Evolutionary conservation across 108 stramenopile genomes (phyloP), one percentile per base, ranked within the genome.

Genomic region (Cyclotella baltica): DNA sequence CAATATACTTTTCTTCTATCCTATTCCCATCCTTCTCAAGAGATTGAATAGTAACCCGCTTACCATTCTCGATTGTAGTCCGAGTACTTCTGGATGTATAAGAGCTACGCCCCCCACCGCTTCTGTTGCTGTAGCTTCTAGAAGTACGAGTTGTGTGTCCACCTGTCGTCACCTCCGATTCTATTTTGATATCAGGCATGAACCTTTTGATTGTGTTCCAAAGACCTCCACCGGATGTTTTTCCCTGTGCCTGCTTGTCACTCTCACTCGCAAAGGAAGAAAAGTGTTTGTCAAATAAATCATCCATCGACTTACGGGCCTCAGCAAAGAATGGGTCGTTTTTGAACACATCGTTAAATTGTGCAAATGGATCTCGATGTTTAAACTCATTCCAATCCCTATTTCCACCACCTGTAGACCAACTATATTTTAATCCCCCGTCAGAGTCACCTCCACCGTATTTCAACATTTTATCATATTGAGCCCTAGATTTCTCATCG

Each of bases 401-500:
- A 29, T 13, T 9, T 22, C 33, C 50, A 27, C 27, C 23, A 11
- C 35, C 67, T 3, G 74, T 62, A 29, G 34, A 47, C 76, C 67
- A 33, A 27, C 19, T 67, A 20, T 65, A 34, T 56, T 62, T 59
- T 23, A 27, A 15, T 28, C 37, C 70, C 67, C 19, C 62, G 69
- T 3, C 34, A 57, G 3, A 28, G 28, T 0, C 30, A 15, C 15
- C 82, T 28, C 31, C 63, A 9, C 96, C 98, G 36, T 83, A 87
- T 51, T 87, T 86, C 43, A 97, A 94, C 73, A 80, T 96, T 46
- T 88, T 70, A 73, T 99, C 95, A 77, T 98, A 99, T 10, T 96
- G 43, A 22, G 79, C 70, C 8, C 96, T 88, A 73, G 94, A 94
- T 3, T 76, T 78, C 46, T 90, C 85, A 86, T 97, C 96, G 33